Evolutionary conservation across 2,329 filamentous ascomycete genomes (phyloP).

Genomic region (Ciborinia camelliae): DNA sequence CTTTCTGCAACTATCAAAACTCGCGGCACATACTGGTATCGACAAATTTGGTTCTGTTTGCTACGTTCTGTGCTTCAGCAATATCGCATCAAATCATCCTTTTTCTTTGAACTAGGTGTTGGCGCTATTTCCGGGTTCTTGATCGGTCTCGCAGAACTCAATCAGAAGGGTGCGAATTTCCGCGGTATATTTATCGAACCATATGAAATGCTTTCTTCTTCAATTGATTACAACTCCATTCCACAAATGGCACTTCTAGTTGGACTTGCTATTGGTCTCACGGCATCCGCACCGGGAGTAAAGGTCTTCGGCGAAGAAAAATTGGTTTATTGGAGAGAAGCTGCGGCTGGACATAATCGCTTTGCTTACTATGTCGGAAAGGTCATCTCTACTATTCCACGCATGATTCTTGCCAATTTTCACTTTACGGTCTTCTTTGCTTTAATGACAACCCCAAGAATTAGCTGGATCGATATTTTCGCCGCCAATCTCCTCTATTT

Average conservation of each 20-base stretch:
- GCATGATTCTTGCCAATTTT: conserved; percentile 43
- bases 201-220: conserved; percentile 50
- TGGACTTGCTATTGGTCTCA: conserved; percentile 54
- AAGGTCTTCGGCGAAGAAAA: conserved; percentile 40
- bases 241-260: conserved; percentile 52
- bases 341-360: conserved; percentile 54
- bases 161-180: conserved; percentile 51
- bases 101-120: conserved; percentile 54
- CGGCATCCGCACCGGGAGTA: conserved; percentile 53
- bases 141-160: conserved; percentile 52
- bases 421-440: conserved; percentile 48
- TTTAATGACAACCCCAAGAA: conserved; percentile 4
- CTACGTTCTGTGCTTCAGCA: conserved; percentile 54
- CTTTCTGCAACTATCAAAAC: conserved; percentile 47
- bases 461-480: conserved; percentile 40
- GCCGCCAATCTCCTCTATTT: conserved; percentile 53
- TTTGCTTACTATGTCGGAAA: conserved; percentile 57
- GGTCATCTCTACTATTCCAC: conserved; percentile 47
- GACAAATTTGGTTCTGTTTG: conserved; percentile 53
- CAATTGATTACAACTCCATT: conserved; percentile 49
- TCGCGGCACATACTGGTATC: conserved; percentile 47
- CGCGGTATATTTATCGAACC: conserved; percentile 49
- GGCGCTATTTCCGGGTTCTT: conserved; percentile 51
- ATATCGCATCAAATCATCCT: conserved; percentile 48
- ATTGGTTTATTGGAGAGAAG: conserved; percentile 52